phyloP scores from a whole-genome alignment of 495 filamentous ascomycete species.

The Tuber microsphaerosporum region DNA sequence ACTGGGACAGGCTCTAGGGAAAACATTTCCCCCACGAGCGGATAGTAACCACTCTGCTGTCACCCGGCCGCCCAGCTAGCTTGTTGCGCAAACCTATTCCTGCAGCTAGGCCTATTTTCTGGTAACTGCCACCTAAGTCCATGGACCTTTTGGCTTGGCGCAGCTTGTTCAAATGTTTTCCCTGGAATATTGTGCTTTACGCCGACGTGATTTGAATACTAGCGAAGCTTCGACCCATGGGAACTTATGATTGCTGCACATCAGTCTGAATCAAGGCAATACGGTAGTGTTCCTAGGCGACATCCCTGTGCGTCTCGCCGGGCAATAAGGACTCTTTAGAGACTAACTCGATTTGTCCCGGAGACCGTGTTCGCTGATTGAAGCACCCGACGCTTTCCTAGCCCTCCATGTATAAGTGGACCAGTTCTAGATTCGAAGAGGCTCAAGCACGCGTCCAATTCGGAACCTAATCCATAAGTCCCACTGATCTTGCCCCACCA shows the following conservation, averaged over 20 bases:
- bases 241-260: not conserved
- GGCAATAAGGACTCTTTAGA: not conserved
- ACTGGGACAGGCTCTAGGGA: no score
- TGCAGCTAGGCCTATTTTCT: no score
- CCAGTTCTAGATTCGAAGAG: not conserved
- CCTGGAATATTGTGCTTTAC: not conserved
- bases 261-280: not conserved
- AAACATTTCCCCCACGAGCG: no score
- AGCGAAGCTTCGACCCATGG: not conserved
- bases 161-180: not conserved
- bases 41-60: no score
- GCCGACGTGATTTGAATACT: not conserved
- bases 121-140: not conserved
- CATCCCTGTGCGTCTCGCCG: not conserved
- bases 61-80: no score
- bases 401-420: not conserved
- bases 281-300: not conserved
- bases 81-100: no score
- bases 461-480: not conserved
- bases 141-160: not conserved
- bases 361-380: not conserved
- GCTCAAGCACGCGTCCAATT: not conserved
- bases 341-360: not conserved
- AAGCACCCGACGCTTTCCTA: not conserved
- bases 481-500: not conserved